These are phyloP conservation scores for Aurifilum marmelostoma DNA, from an alignment of 2,329 filamentous ascomycete genomes.

Conservation along the genomic window DNA sequence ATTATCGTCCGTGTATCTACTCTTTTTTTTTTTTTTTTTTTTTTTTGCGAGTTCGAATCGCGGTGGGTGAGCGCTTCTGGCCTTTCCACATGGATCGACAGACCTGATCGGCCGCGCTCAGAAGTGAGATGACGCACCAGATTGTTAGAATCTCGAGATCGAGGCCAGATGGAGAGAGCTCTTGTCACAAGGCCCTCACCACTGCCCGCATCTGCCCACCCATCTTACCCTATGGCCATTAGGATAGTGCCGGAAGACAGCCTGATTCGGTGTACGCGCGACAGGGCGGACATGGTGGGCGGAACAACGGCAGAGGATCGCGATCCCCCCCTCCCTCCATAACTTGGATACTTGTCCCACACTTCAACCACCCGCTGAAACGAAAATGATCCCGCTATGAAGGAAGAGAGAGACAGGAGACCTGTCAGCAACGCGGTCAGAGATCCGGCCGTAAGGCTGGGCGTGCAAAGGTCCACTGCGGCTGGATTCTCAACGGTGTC, in stretches of 20 bases:
- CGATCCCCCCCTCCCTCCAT: not conserved
- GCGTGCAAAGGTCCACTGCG: not conserved
- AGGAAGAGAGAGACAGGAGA: not conserved
- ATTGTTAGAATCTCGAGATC: not conserved
- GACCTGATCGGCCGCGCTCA: not conserved
- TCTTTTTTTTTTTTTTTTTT: not conserved
- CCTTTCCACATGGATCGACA: not conserved
- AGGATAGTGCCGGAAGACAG: not conserved
- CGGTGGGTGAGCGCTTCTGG: not conserved
- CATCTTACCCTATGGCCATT: not conserved
- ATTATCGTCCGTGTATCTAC: not conserved
- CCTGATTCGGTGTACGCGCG: not conserved
- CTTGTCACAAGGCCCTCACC: not conserved
- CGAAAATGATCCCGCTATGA: not conserved
- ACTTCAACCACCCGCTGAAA: not conserved
- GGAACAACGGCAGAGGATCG: not conserved
- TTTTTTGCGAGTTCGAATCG: not conserved
- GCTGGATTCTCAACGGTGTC: conserved; percentile 1
- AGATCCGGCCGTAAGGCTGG: not conserved
- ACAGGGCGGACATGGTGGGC: not conserved
- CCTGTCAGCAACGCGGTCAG: not conserved
- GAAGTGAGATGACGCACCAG: not conserved
- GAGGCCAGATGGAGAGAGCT: not conserved
- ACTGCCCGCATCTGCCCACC: not conserved
- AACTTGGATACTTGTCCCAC: not conserved